phyloP scores from a whole-genome alignment of 495 filamentous ascomycete genomes.

The Tuber indicum region DNA sequence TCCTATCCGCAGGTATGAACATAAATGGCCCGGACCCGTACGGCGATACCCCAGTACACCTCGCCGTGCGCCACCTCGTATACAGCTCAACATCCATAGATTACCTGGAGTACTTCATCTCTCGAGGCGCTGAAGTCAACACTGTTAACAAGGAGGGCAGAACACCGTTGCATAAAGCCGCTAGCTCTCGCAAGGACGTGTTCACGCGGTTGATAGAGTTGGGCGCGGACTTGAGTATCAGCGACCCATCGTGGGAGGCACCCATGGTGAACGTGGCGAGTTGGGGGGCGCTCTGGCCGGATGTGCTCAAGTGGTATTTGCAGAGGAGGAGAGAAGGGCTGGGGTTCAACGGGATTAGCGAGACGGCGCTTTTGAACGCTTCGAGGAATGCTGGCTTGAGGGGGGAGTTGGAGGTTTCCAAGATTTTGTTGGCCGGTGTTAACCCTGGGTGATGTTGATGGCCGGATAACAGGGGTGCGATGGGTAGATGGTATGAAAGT shows the following conservation, averaged over 20 bases:
- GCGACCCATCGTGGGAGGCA: not conserved
- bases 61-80: not conserved
- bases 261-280: not conserved
- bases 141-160: not conserved
- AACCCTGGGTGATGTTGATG: not conserved
- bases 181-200: not conserved
- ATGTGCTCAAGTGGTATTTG: not conserved
- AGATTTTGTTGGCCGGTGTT: not conserved
- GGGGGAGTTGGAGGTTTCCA: not conserved
- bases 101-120: conserved; percentile 1
- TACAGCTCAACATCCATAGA: not conserved
- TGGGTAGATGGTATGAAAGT: not conserved
- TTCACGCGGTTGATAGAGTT: not conserved
- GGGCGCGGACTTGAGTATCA: not conserved
- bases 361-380: not conserved
- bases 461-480: not conserved
- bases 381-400: not conserved
- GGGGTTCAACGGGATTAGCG: not conserved
- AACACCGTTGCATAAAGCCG: not conserved
- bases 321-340: not conserved
- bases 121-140: not conserved
- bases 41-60: not conserved
- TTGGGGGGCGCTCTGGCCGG: not conserved
- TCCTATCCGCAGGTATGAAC: not conserved
- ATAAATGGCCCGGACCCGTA: not conserved